Percentiles rank a stretch among this genome's conserved stretches.
Evolutionary conservation across 345 rosid genomes (phyloP).

Genomic region (Camelina neglecta): DNA sequence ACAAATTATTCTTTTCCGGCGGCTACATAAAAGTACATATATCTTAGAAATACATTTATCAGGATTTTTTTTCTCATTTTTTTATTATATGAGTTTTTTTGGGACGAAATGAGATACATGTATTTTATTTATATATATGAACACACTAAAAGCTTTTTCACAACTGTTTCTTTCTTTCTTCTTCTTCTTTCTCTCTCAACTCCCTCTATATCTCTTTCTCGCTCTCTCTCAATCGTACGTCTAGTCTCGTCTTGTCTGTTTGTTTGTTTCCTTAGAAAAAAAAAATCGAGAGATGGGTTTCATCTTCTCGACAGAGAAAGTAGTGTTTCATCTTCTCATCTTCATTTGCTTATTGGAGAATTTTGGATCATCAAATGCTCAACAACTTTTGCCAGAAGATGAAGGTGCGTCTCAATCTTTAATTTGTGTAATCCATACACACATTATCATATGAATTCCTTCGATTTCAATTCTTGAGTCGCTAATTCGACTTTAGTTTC

Average conservation of each 20-base stretch:
- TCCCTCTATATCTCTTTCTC: not conserved
- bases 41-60: not conserved
- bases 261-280: not conserved
- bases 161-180: constrained; percentile 18
- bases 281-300: constrained; percentile 41
- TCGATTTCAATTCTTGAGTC: not conserved
- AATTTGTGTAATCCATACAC: too few species aligned
- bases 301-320: constrained; percentile 32
- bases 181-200: not conserved
- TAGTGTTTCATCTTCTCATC: constrained; percentile 41
- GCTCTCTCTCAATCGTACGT: not conserved
- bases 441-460: not conserved
- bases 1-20: constrained; percentile 20
- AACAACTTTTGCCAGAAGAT: constrained; percentile 50
- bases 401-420: constrained; percentile 52
- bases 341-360: constrained; percentile 38
- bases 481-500: not conserved
- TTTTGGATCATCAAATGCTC: constrained; percentile 57
- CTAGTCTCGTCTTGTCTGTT: not conserved
- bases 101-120: too few species aligned
- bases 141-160: constrained; percentile 18
- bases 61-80: not conserved
- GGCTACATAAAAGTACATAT: constrained; percentile 8
- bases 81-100: not conserved
- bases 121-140: not conserved